phyloP scores from a whole-genome alignment of 2,329 filamentous ascomycete species.

The Trichoderma sp. region DNA sequence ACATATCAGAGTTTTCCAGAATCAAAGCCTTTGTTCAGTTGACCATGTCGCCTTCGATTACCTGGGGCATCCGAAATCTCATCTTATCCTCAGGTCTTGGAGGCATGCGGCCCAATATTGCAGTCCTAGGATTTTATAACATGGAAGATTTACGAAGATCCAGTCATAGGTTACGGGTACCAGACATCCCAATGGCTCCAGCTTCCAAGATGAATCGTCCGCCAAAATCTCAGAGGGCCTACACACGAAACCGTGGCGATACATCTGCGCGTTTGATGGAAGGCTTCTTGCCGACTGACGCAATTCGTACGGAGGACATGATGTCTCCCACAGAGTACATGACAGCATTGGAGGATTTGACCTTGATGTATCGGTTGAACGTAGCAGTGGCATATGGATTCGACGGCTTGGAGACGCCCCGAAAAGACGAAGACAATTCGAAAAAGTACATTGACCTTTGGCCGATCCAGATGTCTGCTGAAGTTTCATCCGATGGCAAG shows the following conservation, averaged over 20 bases:
- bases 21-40: slow-evolving; percentile 92
- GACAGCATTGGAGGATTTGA: slow-evolving; percentile 79
- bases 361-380: slow-evolving; percentile 78
- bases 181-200: slow-evolving; percentile 50
- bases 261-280: slow-evolving; percentile 60
- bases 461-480: slow-evolving; percentile 93
- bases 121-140: slow-evolving; percentile 78
- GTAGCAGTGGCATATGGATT: slow-evolving; percentile 85
- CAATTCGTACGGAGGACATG: slow-evolving; percentile 68
- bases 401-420: slow-evolving; percentile 72
- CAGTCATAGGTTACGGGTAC: slow-evolving; percentile 59
- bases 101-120: slow-evolving; percentile 88
- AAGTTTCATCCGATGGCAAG: slow-evolving; percentile 69
- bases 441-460: slow-evolving; percentile 87
- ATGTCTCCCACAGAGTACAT: slow-evolving; percentile 76
- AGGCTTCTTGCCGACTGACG: slow-evolving; percentile 68
- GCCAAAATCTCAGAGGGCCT: slow-evolving; percentile 39
- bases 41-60: slow-evolving; percentile 78
- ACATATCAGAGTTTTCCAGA: slow-evolving; percentile 78
- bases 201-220: slow-evolving; percentile 40
- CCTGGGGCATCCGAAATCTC: slow-evolving; percentile 83
- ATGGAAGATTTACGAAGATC: slow-evolving; percentile 73
- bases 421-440: slow-evolving; percentile 56
- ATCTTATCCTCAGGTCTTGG: slow-evolving; percentile 81
- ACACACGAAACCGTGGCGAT: slow-evolving; percentile 52